Base-by-base conservation (phyloP, 495 filamentous ascomycete genomes). In the Podospora anserina region DNA sequence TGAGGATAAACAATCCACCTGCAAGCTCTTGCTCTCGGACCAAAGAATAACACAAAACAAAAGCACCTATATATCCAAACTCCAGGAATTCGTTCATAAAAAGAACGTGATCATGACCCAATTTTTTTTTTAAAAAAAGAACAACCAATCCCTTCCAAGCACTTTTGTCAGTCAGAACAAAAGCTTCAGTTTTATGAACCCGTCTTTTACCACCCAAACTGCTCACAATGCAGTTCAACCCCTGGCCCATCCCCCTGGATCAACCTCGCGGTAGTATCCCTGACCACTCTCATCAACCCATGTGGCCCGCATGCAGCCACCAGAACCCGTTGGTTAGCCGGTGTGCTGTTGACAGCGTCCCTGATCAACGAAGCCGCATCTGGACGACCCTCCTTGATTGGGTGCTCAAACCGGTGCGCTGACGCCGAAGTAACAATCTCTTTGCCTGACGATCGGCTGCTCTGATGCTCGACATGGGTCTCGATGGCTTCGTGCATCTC, bases 261-360 rank as follows among this genome's bases (percentile, higher is more conserved):
- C 68, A 79, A 79, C 49, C 74, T 74, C 19, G 84, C 84, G n/a
- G 82, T 81, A 1, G 82, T 82, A 16, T 85, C 79, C n/a, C 84
- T 78, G 60, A 83, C 81, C 2, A 80, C 76, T 18, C 74, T 75
- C 75, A 84, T 84, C 64, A 88, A 69, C 13, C 78, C 77, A 49
- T 77, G 79, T 9, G 85, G 84, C 1, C 84, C 84, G 70, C 85
- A 88, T 9, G 79, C 84, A 18, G 80, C 82, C 27, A 88, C 81
- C 0, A 84, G 77, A 6, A 87, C 78, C 34, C 81, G 75, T 69
- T 83, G 75, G 61, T 80, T 74, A 11, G 73, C 73, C 9, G 74
- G 67, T n/a, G 78, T 77, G 2, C 76, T 75, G 9, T 72, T 72
- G n/a, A 85, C 76, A 4, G 81, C 78, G 6, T 76, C 71, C 5